phyloP scores from a whole-genome alignment of 768 basidiomycete genomes.

The Naganishia kalamii region DNA sequence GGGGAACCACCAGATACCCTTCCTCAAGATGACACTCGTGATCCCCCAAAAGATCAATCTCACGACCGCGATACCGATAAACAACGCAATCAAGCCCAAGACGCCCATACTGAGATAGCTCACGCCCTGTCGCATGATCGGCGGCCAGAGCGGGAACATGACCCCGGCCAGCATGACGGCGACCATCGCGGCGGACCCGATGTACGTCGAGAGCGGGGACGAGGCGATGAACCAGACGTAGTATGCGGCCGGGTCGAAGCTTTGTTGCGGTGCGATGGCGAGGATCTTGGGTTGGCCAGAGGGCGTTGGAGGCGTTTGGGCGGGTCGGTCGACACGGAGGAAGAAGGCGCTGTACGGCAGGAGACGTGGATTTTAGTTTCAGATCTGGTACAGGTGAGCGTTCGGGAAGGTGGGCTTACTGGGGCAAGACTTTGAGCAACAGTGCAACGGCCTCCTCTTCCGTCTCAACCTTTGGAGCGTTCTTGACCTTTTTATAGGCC shows the following conservation, averaged over 20 bases:
- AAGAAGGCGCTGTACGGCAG: constrained; percentile 61
- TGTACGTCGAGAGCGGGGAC: constrained; percentile 85
- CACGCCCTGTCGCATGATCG: constrained; percentile 81
- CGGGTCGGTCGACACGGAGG: constrained; percentile 71
- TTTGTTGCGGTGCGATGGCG: constrained; percentile 65
- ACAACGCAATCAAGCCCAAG: constrained; percentile 77
- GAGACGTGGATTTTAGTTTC: background rate
- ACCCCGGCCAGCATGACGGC: constrained; percentile 88
- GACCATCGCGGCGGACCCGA: constrained; percentile 86
- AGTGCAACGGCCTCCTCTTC: constrained; percentile 58
- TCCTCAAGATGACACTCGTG: constrained; percentile 74
- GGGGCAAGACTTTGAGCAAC: constrained; percentile 66
- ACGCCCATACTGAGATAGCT: constrained; percentile 89
- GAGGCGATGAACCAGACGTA: constrained; percentile 98
- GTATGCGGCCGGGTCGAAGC: constrained; percentile 71
- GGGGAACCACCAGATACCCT: constrained; percentile 98
- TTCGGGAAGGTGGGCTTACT: constrained; percentile 35
- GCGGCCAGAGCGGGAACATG: constrained; percentile 99
- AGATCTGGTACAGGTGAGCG: background rate
- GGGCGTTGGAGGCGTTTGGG: constrained; percentile 44
- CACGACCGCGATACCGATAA: constrained; percentile 84
- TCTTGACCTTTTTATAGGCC: constrained; percentile 22
- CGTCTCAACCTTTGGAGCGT: constrained; percentile 19
- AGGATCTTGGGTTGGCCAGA: constrained; percentile 60
- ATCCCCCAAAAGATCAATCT: constrained; percentile 89